Conservation (phyloP, 495 filamentous ascomycete species). For the Penicillium maclennaniae region DNA sequence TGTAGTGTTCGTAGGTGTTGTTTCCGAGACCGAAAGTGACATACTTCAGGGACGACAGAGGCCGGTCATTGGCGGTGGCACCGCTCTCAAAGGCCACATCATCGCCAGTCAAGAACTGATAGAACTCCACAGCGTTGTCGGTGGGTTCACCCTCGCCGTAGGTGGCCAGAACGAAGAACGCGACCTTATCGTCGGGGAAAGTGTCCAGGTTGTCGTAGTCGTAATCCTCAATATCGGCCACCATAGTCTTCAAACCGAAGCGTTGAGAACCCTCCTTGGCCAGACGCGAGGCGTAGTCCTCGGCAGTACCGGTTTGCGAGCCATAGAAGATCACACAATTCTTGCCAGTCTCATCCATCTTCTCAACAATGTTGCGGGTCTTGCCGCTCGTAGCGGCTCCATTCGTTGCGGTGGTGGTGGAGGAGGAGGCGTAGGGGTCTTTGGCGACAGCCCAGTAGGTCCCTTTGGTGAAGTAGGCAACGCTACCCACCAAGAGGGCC, state of each 20-base stretch:
- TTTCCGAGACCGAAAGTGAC: conserved; percentile 94
- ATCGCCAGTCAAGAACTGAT: conserved; percentile 87
- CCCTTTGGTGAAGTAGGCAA: conserved; percentile 97
- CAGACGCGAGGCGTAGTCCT: conserved; percentile 96
- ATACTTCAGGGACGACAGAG: conserved; percentile 83
- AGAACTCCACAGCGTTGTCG: conserved; percentile 98
- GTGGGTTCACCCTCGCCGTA: conserved; percentile 99
- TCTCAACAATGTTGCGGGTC: conserved; percentile 88
- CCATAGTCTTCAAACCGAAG: conserved; percentile 97
- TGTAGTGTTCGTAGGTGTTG: conserved; percentile 99
- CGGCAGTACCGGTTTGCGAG: conserved; percentile 96
- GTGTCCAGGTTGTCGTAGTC: conserved; percentile 93
- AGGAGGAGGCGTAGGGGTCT: conserved; percentile 77
- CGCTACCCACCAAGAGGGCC: conserved; percentile 75
- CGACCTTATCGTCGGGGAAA: conserved; percentile 84
- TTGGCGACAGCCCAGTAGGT: conserved; percentile 79
- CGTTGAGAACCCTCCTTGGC: conserved; percentile 96
- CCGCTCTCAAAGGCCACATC: conserved; percentile 77
- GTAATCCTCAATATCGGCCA: conserved; percentile 96
- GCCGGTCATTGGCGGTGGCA: conserved; percentile 57
- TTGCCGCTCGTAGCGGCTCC: conserved; percentile 74
- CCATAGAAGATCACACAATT: conserved; percentile 99
- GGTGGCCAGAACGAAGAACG: conserved; percentile 92
- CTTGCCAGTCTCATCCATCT: conserved; percentile 92
- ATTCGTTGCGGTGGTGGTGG: conserved; percentile 62